Evolutionary conservation across 2,329 filamentous ascomycete species (phyloP).

Genomic region (Ophiostoma sp.): DNA sequence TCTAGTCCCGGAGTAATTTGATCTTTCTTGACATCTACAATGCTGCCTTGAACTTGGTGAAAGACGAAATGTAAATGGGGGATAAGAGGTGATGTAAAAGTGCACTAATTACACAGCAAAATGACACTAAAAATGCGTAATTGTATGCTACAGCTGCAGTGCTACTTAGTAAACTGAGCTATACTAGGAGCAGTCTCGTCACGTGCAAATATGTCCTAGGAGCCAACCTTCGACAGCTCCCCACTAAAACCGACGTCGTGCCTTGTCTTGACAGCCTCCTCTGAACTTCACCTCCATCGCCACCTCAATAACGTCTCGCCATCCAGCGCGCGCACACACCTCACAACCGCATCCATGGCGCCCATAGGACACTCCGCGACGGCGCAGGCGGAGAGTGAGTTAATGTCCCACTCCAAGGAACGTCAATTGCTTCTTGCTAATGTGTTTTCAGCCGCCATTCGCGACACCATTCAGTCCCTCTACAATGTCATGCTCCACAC

Average conservation of each 20-base stretch:
- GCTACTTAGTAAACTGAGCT: not conserved
- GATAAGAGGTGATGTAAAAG: not conserved
- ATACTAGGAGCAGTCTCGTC: not conserved
- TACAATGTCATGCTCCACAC: constrained; percentile 65
- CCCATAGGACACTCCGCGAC: constrained; percentile 38
- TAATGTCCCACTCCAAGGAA: not conserved
- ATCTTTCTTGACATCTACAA: not conserved
- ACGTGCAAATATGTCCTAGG: not conserved
- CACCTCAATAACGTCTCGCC: not conserved
- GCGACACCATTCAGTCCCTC: constrained; percentile 61
- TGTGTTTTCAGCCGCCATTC: constrained; percentile 27
- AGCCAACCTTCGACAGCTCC: not conserved
- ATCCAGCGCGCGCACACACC: not conserved
- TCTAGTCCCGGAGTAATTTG: constrained; percentile 23
- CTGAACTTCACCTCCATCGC: not conserved
- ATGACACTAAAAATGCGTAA: not conserved
- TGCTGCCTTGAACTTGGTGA: not conserved
- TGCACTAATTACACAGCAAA: not conserved
- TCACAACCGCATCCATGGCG: constrained; percentile 39
- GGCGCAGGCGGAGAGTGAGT: constrained; percentile 29
- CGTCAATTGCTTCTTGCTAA: not conserved
- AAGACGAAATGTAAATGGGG: not conserved
- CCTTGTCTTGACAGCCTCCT: not conserved
- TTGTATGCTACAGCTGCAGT: not conserved
- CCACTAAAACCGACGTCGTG: not conserved